Evolutionary conservation across 75 land plant species (phyloP), one percentile per base, ranked within the genome.

Genomic region (Larix kaempferi): DNA sequence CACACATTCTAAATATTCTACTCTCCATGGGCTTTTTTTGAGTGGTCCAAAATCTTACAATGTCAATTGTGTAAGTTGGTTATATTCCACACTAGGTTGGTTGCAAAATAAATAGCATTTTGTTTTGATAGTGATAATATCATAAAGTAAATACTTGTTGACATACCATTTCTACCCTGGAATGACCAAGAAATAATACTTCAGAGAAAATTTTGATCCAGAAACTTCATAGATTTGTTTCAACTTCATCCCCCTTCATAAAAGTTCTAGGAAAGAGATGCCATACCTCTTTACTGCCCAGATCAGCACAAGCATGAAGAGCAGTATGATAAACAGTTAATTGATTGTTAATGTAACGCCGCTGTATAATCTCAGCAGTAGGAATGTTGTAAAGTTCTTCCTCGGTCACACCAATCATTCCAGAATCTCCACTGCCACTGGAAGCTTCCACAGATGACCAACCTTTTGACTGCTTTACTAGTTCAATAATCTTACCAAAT

Each of bases 321-420:
- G 99, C 98, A 73, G 84, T 88, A 92, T 95, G 98, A 84, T 92
- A 97, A 10, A 97, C 98, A 69, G 92, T 92, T 63, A 94, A 72
- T 41, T 81, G 84, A 59, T 82, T 89, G 57, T 82, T 78, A 59
- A 89, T 76, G 29, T 79, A 83, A 29, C 91, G 84, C 61, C 91
- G 77, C 57, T 85, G 83, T 66, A 91, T 74, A 90, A 85, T 83
- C 22, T 92, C 92, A 78, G 90, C 83, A 63, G 98, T 85, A 57
- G 98, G 88, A 26, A 91, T 23, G 82, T 87, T 84, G 77, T 90
- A 91, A 11, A 97, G 77, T 74, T 95, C 98, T 79, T 97, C 99
- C 77, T 92, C 93, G 52, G 91, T 83, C 52, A 93, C 86, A 49
- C 86, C 86, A 85, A 86, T 80, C 83, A 92, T 91, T 62, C 90